Conservation (phyloP, 352 stramenopile genomes). For the Phytophthora pinifolia region DNA sequence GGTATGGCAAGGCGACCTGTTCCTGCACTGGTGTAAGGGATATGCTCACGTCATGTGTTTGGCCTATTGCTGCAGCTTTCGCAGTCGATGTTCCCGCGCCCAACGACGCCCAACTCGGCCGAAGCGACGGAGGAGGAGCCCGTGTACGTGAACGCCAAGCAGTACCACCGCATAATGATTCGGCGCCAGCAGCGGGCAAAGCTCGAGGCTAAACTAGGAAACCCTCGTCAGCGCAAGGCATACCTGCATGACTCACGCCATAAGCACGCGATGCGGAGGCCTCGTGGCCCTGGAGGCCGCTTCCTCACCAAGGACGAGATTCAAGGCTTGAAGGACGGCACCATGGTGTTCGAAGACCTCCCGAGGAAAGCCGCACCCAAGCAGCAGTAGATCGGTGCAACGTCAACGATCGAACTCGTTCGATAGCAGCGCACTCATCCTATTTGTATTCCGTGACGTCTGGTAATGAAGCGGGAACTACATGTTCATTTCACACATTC, state of each 20-base stretch:
- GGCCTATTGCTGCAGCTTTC: slow-evolving; percentile 36
- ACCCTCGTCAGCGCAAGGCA: slow-evolving; percentile 75
- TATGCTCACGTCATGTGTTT: background rate
- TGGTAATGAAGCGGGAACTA: slow-evolving; percentile 25
- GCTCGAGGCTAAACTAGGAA: slow-evolving; percentile 83
- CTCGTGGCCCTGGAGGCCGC: slow-evolving; percentile 75
- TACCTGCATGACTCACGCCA: slow-evolving; percentile 89
- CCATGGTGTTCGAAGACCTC: slow-evolving; percentile 71
- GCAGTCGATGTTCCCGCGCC: slow-evolving; percentile 68
- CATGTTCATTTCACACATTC: too few species aligned
- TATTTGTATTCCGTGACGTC: slow-evolving; percentile 40
- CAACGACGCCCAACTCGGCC: slow-evolving; percentile 40
- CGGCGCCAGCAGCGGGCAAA: slow-evolving; percentile 86
- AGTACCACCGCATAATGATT: slow-evolving; percentile 91
- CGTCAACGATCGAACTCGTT: background rate
- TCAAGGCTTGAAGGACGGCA: slow-evolving; percentile 72
- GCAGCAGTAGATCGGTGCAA: slow-evolving; percentile 24
- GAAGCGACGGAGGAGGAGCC: slow-evolving; percentile 82
- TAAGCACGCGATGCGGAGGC: slow-evolving; percentile 86
- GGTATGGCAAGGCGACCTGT: slow-evolving; percentile 29
- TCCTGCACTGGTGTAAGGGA: background rate
- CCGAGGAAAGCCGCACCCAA: slow-evolving; percentile 46
- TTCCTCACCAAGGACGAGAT: slow-evolving; percentile 90
- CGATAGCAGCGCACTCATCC: slow-evolving; percentile 19
- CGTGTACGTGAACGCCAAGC: slow-evolving; percentile 91